Percentiles rank a stretch among this genome's conserved stretches.
phyloP scores from a whole-genome alignment of 176 grass and related monocot species.

The Carex pumila region DNA sequence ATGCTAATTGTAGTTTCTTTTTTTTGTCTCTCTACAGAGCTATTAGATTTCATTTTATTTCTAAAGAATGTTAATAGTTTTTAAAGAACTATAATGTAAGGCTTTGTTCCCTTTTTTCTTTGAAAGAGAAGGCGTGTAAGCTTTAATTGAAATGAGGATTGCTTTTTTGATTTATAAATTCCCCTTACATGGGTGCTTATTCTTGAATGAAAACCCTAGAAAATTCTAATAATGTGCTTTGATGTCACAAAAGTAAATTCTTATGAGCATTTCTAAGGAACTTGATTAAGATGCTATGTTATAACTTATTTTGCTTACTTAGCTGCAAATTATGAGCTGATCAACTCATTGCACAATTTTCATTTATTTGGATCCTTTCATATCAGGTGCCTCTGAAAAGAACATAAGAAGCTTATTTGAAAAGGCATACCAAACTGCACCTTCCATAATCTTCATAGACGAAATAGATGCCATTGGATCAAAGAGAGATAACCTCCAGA shows the following conservation, averaged over 20 bases:
- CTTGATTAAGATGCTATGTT: background rate
- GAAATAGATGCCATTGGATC: slow-evolving; percentile 93
- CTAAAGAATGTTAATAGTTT: background rate
- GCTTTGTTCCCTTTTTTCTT: no score
- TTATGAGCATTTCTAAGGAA: background rate
- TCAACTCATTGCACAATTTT: background rate
- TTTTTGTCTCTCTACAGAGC: no score
- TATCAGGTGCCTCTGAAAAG: slow-evolving; percentile 72
- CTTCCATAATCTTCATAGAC: slow-evolving; percentile 92
- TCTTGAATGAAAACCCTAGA: no score
- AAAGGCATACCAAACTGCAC: slow-evolving; percentile 76
- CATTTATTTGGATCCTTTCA: background rate
- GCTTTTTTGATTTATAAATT: no score
- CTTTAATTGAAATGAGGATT: no score
- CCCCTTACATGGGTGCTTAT: no score
- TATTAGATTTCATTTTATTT: background rate
- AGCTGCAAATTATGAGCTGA: background rate
- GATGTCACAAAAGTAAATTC: no score
- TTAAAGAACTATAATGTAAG: no score
- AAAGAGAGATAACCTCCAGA: slow-evolving; percentile 86
- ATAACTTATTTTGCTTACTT: background rate
- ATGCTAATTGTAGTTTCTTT: background rate
- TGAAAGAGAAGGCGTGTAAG: no score
- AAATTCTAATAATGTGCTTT: no score
- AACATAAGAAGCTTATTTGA: slow-evolving; percentile 73